These are phyloP conservation scores for Phytophthora agathidicida DNA, from an alignment of 352 stramenopile species.

Conservation along the genomic window DNA sequence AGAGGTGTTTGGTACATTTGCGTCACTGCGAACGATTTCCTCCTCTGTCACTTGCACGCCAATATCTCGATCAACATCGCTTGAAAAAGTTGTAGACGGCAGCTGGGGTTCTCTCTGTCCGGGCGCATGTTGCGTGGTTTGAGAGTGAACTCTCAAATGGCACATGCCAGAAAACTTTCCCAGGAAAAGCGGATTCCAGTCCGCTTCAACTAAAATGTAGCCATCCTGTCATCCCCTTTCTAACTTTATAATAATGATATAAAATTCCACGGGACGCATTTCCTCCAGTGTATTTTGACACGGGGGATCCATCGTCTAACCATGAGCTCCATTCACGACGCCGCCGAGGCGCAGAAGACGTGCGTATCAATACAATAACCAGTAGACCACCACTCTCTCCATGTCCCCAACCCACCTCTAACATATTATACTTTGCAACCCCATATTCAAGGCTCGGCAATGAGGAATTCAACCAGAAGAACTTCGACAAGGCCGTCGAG, in stretches of 20 bases:
- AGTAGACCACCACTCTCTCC: not conserved
- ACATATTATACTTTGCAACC: not conserved
- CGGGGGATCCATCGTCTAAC: slow-evolving; percentile 16
- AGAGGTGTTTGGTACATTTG: no score
- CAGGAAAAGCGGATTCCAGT: no score
- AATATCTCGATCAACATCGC: no score
- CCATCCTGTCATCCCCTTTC: not conserved
- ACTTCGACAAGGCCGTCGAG: slow-evolving; percentile 81
- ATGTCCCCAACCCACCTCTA: not conserved
- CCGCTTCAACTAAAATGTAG: slow-evolving; percentile 1
- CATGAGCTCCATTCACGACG: slow-evolving; percentile 52
- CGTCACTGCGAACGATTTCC: no score
- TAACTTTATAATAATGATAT: not conserved
- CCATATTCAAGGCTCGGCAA: slow-evolving; percentile 62
- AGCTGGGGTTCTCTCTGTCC: no score
- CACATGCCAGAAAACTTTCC: no score
- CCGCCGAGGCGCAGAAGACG: slow-evolving; percentile 71
- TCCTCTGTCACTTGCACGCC: no score
- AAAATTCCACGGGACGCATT: not conserved
- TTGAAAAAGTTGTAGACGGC: no score
- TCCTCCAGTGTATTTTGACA: slow-evolving; percentile 7
- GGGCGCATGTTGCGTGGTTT: no score
- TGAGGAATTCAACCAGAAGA: slow-evolving; percentile 88
- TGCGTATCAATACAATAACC: slow-evolving; percentile 26
- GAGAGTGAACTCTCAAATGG: no score